These are phyloP conservation scores for Euphorbia peplus DNA, from an alignment of 345 rosid genomes.

Conservation along the genomic window DNA sequence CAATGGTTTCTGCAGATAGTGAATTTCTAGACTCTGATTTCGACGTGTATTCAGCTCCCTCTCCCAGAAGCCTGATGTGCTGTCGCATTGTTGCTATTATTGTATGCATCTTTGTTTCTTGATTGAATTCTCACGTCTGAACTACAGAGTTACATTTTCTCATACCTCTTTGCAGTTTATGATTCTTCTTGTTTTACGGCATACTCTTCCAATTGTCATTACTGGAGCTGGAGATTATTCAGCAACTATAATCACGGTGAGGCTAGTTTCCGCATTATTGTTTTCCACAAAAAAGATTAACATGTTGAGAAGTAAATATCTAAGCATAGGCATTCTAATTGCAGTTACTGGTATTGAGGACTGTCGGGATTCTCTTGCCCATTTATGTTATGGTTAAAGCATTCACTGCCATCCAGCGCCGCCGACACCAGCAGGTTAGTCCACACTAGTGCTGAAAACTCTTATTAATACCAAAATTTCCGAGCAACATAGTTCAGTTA, in stretches of 20 bases:
- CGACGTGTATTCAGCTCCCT: slow-evolving; percentile 45
- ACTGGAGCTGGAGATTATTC: slow-evolving; percentile 57
- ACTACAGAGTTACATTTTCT: neutral
- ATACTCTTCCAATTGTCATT: slow-evolving; percentile 57
- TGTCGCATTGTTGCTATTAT: slow-evolving; percentile 64
- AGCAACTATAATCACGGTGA: slow-evolving; percentile 51
- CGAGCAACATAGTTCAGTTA: neutral
- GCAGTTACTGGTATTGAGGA: slow-evolving; percentile 56
- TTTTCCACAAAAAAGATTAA: neutral
- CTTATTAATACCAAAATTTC: no score
- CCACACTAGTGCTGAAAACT: no score
- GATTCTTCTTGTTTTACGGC: slow-evolving; percentile 63
- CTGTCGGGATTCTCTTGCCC: slow-evolving; percentile 62
- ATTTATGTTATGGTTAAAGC: slow-evolving; percentile 53
- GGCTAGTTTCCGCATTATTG: slow-evolving; percentile 11
- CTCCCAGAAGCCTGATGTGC: slow-evolving; percentile 59
- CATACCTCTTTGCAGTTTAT: slow-evolving; percentile 50
- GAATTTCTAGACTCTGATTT: slow-evolving; percentile 42
- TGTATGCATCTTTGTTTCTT: slow-evolving; percentile 28
- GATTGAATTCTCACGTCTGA: neutral
- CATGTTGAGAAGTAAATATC: neutral
- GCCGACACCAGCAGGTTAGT: slow-evolving; percentile 42
- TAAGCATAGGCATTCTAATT: slow-evolving; percentile 3
- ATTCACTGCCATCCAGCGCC: slow-evolving; percentile 44
- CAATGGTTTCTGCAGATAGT: slow-evolving; percentile 38